These are phyloP conservation scores for Esteya vermicola DNA, from an alignment of 2,329 filamentous ascomycete species.

Conservation along the genomic window DNA sequence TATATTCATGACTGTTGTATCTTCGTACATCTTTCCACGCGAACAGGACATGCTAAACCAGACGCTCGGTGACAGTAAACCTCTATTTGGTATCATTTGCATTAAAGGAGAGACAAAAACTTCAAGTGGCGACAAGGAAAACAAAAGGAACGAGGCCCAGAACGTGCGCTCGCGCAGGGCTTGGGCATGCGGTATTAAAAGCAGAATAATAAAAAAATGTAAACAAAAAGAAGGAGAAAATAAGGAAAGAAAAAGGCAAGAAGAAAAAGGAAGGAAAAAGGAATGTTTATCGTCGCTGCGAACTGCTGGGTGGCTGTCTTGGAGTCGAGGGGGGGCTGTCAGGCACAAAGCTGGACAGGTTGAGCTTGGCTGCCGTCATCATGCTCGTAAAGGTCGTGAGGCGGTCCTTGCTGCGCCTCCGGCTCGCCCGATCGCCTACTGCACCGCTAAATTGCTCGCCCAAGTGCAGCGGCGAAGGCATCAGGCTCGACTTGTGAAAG, in stretches of 20 bases:
- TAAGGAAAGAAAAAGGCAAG: not conserved
- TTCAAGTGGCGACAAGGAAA: no score
- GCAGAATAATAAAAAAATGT: not conserved
- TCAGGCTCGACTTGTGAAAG: no score
- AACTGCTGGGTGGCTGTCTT: conserved; percentile 1
- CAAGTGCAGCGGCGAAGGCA: no score
- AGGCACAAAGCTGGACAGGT: conserved; percentile 28
- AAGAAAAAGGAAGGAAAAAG: no score
- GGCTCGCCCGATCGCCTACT: not conserved
- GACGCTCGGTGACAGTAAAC: no score
- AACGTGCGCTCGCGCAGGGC: no score
- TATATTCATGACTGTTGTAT: no score
- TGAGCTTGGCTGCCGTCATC: conserved; percentile 32
- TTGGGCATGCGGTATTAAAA: not conserved
- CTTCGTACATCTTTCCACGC: no score
- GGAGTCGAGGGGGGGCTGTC: conserved; percentile 6
- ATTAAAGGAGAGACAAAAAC: no score
- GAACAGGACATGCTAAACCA: no score
- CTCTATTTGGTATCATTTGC: conserved; percentile 5
- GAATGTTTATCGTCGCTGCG: not conserved
- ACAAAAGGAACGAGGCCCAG: no score
- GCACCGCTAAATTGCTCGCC: no score
- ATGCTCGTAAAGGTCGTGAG: conserved; percentile 39
- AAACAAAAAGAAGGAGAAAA: not conserved
- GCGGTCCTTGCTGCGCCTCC: conserved; percentile 8